phyloP scores from a whole-genome alignment of 2,329 filamentous ascomycete genomes.

The Cytospora piceae region DNA sequence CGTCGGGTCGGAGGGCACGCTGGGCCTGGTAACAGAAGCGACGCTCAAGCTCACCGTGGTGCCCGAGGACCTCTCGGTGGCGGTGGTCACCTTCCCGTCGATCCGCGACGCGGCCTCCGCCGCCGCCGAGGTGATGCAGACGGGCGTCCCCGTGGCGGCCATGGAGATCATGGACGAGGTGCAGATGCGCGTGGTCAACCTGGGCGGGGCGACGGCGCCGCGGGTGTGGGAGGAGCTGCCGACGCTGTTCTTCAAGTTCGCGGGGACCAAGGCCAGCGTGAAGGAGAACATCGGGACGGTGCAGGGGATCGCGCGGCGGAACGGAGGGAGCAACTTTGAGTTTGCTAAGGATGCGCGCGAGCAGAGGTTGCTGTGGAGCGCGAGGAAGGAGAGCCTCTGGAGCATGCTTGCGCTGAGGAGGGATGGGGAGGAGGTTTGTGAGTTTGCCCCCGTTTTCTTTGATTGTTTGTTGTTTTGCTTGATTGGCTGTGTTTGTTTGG shows the following conservation, averaged over 20 bases:
- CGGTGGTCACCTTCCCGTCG: slow-evolving; percentile 77
- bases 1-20: slow-evolving; percentile 79
- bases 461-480: not conserved
- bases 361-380: slow-evolving; percentile 77
- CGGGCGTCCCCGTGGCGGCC: slow-evolving; percentile 72
- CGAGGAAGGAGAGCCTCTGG: slow-evolving; percentile 83
- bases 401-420: slow-evolving; percentile 73
- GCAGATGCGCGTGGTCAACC: slow-evolving; percentile 82
- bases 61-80: slow-evolving; percentile 76
- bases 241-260: slow-evolving; percentile 85
- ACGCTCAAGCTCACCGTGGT: slow-evolving; percentile 79
- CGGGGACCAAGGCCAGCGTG: slow-evolving; percentile 77
- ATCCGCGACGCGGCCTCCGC: slow-evolving; percentile 77
- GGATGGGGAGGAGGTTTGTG: slow-evolving; percentile 70
- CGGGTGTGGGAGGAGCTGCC: slow-evolving; percentile 74
- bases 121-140: slow-evolving; percentile 75
- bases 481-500: too few relatives aligned
- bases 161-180: slow-evolving; percentile 89
- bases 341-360: slow-evolving; percentile 75
- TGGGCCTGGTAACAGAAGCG: slow-evolving; percentile 81
- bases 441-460: slow-evolving; percentile 43
- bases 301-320: slow-evolving; percentile 65
- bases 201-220: slow-evolving; percentile 69
- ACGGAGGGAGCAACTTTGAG: slow-evolving; percentile 71
- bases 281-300: slow-evolving; percentile 75